Conservation (phyloP, 306 rosid genomes). For the Cucurbita argyrosperma region DNA sequence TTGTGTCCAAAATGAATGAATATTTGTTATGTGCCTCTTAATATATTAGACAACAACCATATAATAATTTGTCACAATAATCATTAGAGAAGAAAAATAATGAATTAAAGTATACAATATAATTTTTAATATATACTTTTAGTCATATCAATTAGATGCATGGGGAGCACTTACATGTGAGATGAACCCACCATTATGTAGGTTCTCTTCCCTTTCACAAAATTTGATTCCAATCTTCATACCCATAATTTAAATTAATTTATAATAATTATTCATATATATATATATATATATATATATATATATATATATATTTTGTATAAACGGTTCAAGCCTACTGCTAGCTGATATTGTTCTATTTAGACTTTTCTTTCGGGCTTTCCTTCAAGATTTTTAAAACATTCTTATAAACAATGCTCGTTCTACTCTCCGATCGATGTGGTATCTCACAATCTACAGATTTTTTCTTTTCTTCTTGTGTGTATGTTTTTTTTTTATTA, state of each 20-base stretch:
- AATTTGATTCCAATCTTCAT: not conserved
- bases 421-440: too few relatives aligned
- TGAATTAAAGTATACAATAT: not conserved
- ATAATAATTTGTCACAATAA: not conserved
- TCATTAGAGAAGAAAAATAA: not conserved
- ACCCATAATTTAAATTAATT: not conserved
- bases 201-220: not conserved
- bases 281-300: not conserved
- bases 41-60: not conserved
- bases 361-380: too few relatives aligned
- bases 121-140: not conserved
- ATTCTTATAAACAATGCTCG: too few relatives aligned
- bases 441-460: too few relatives aligned
- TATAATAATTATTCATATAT: not conserved
- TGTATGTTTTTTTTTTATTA: too few relatives aligned
- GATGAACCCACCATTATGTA: not conserved
- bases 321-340: too few relatives aligned
- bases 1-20: not conserved
- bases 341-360: too few relatives aligned
- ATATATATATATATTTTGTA: not conserved
- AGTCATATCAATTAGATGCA: not conserved
- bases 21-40: not conserved
- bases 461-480: too few relatives aligned
- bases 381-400: too few relatives aligned
- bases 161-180: slow-evolving; percentile 2